Evolutionary conservation across 495 filamentous ascomycete species (phyloP), one percentile per base, ranked within the genome.

Genomic region (Hypomontagnella monticulosa): DNA sequence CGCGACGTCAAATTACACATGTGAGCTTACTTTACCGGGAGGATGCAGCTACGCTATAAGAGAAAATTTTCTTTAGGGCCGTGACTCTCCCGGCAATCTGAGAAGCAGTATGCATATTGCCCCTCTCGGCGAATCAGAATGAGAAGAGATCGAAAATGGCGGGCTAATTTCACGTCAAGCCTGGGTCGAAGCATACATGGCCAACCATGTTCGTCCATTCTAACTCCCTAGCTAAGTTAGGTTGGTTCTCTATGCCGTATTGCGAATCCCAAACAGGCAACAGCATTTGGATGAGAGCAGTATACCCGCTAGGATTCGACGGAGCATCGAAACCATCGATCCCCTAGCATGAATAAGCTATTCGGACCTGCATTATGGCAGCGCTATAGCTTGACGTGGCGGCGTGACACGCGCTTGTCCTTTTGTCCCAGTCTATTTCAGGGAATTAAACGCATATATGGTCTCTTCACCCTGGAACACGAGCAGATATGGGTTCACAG

Each of bases 301-400:
- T 41, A 38, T 46, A 51, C 33, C n/a, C 40, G n/a, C 43, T 55
- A 53, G 44, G 50, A 37, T 40, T 50, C 8, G 11, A 36, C 41
- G 40, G 20, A 61, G n/a, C 19, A n/a, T 47, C 23, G 34, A 38
- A 65, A 15, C 40, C 51, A 38, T 56, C 9, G 14, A 50, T 38
- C 34, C 11, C 33, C 30, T 27, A 57, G 33, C 56, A 48, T 33
- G 30, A 61, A 65, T 34, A 63, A 54, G 56, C 43, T 58, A 33
- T 14, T 43, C 18, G 70, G 70, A 73, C 71, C 71, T 73, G 71
- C 71, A 73, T 73, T 41, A 52, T 63, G 50, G 62, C 55, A 59
- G 58, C 52, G 19, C 55, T 36, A 38, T 52, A 51, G 32, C 55
- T 73, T 67, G 61, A 73, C 66, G 68, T 71, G 66, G 68, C 68